Base-by-base conservation (phyloP, 345 rosid genomes). In the Salix viminalis region DNA sequence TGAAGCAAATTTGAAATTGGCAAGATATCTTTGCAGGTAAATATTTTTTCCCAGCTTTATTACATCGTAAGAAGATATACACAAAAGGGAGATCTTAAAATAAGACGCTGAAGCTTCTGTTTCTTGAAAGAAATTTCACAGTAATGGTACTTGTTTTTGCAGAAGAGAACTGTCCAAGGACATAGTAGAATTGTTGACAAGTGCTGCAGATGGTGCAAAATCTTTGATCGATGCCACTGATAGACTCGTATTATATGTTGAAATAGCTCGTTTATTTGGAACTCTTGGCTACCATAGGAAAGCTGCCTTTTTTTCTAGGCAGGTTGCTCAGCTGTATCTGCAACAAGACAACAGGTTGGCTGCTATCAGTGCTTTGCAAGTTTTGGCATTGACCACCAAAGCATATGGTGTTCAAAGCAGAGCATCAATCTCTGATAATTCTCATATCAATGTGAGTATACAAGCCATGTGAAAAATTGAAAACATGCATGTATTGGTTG, bases 281-380 rank as follows among this genome's bases (percentile, higher is more conserved):
- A 83, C 83, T 70, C 91, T 94, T 83, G 97, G 95, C 77, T 96
- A 94, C 84, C 94, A 92, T 75, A 83, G 97, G 77, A 96, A 92
- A 87, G 97, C 98, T 73, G 99, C 98, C 80, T 94, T 96, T 87
- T 96, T 94, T 72, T 92, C 98, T 50, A 94, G 99, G 88, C 97
- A 91, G 88, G 97, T 96, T 24, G 99, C 98, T 75, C 98, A 88
- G 86, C 79, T 94, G 87, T 96, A 96, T 83, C 83, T 96, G 87
- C 94, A 91, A 79, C 99, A 94, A 82, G 98, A 94, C 73, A 92
- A 90, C 81, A 91, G 90, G 79, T 80, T 93, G 77, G 98, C 97
- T 72, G 98, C 99, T 67, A 90, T 86, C 44, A 94, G 98, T 84
- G 98, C 99, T 78, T 86, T 96, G 97, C 97, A 94, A 85, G 91